Evolutionary conservation across 2,329 filamentous ascomycete species (phyloP).

Genomic region (Trichoderma aggressivum): DNA sequence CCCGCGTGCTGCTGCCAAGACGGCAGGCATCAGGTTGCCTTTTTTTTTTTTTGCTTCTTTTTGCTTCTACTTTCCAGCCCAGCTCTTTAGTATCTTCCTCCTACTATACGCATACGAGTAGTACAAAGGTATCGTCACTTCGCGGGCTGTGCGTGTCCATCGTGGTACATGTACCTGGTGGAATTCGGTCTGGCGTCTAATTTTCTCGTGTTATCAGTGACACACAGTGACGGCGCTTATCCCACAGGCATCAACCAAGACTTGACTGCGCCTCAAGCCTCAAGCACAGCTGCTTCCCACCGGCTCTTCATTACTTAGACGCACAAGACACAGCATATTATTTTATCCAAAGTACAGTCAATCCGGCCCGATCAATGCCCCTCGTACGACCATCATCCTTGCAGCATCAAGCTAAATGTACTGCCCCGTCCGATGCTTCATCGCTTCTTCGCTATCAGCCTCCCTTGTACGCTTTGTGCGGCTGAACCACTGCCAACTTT

Average conservation of each 20-base stretch:
- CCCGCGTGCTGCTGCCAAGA: neutral
- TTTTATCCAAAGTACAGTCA: neutral
- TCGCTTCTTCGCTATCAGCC: neutral
- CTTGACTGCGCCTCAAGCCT: conserved; percentile 5
- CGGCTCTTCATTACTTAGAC: neutral
- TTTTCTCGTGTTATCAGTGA: neutral
- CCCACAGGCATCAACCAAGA: neutral
- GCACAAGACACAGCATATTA: neutral
- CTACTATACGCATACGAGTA: neutral
- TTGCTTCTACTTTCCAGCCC: neutral
- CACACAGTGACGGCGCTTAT: conserved; percentile 11
- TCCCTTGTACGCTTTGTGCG: neutral
- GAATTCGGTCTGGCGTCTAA: neutral
- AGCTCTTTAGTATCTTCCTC: neutral
- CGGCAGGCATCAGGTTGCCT: neutral
- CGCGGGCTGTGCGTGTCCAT: neutral
- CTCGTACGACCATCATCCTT: neutral
- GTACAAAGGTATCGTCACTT: neutral
- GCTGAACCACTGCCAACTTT: neutral
- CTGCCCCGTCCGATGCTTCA: neutral
- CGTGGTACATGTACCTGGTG: neutral
- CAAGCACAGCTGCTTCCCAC: neutral
- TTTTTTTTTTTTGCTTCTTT: neutral
- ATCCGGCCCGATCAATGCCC: neutral
- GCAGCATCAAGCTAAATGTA: neutral